These are phyloP conservation scores for Pseudocercospora eumusae DNA, from an alignment of 2,329 filamentous ascomycete genomes.

Conservation along the genomic window DNA sequence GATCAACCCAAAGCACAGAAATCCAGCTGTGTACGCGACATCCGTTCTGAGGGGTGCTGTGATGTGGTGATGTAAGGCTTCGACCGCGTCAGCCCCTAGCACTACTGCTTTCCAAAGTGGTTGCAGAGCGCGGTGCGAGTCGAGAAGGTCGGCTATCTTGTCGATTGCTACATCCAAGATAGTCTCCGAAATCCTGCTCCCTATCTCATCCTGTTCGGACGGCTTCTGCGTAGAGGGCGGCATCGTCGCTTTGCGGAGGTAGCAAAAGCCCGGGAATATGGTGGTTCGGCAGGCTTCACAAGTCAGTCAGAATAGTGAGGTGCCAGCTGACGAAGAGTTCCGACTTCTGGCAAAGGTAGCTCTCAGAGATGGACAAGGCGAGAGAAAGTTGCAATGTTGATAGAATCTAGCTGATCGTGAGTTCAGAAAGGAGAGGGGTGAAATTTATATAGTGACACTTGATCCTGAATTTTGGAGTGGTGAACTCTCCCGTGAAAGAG, in stretches of 20 bases:
- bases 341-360: background rate
- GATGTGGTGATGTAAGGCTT: background rate
- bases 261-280: background rate
- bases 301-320: background rate
- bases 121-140: background rate
- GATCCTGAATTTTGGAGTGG: background rate
- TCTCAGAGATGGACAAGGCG: background rate
- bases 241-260: background rate
- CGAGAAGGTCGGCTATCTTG: background rate
- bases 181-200: background rate
- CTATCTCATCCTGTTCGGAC: background rate
- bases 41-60: background rate
- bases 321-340: background rate
- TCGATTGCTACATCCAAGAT: background rate
- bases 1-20: background rate
- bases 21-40: background rate
- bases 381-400: background rate
- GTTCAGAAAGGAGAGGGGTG: background rate
- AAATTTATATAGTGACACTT: background rate
- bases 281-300: background rate
- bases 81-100: background rate
- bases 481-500: background rate
- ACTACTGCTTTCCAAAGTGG: background rate
- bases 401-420: background rate
- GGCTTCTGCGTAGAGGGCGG: background rate